A percentile compares a stretch with the other conserved stretches of the same genome.
These are phyloP conservation scores for Coemansia pectinata DNA, from an alignment of 192 early-diverging fungal species.

Conservation along the genomic window DNA sequence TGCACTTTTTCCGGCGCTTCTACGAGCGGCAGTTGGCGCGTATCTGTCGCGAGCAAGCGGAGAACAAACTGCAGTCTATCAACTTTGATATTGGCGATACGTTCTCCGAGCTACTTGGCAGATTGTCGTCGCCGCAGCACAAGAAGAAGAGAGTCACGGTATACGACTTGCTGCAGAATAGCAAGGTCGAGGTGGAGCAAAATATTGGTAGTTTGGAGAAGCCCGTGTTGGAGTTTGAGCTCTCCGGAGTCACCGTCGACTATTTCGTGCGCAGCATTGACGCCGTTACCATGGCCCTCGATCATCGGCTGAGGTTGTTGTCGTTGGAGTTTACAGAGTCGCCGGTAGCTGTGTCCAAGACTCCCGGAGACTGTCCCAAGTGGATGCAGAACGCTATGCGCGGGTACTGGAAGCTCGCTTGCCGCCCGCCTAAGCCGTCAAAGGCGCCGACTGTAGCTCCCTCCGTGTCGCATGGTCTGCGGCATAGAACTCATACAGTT, in stretches of 20 bases:
- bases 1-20: conserved; percentile 36
- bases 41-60: conserved; percentile 52
- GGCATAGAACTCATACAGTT: not conserved
- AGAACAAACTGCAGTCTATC: conserved; percentile 49
- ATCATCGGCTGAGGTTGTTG: conserved; percentile 39
- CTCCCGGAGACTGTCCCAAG: conserved; percentile 32
- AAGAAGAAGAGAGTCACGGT: conserved; percentile 36
- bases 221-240: conserved; percentile 21
- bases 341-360: conserved; percentile 23
- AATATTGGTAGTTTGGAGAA: conserved; percentile 17
- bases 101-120: conserved; percentile 37
- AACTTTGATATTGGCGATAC: conserved; percentile 51
- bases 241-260: conserved; percentile 35
- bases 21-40: conserved; percentile 50
- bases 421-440: conserved; percentile 14
- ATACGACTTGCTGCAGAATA: conserved; percentile 46
- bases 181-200: conserved; percentile 35
- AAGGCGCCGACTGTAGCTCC: not conserved
- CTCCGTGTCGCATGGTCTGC: not conserved
- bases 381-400: conserved; percentile 54
- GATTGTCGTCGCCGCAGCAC: conserved; percentile 20
- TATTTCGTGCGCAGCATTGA: conserved; percentile 50
- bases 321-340: conserved; percentile 28
- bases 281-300: conserved; percentile 49
- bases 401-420: conserved; percentile 50